Base-by-base conservation (phyloP, 1,284 basidiomycete genomes). In the Boletus mariae region DNA sequence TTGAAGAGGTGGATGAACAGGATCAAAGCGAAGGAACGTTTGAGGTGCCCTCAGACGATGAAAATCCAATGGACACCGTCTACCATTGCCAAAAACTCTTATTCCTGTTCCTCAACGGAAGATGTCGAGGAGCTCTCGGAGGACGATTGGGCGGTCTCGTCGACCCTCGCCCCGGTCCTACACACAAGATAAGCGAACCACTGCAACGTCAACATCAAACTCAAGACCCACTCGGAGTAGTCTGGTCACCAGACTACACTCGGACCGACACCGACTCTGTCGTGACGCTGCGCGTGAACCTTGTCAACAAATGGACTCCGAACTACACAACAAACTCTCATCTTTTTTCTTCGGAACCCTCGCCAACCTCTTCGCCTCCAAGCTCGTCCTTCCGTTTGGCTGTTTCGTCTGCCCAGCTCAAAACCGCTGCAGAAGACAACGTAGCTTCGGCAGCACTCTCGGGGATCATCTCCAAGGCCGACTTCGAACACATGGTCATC, bases 381-480 rank as follows among this genome's bases (percentile, higher is more conserved):
- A 60, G 48, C 23, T 60, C 58, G 20, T 62, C 52, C 48, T 67
- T 65, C 8, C 63, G 57, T 32, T 66, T 65, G 1, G 66, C 58
- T 8, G 57, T 66, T 31, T 69, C 66, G 1, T 80, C 77, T 10
- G 90, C 88, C 1, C 82, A 89, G 3, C 71, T 92, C 0, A 66
- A 74, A 0, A 85, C 84, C 45, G 73, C 75, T 2, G 79, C 85
- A 44, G 76, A 86, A 29, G 78, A 79, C 20, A 67, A 70, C 1
- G 74, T 20, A 20, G 17, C 17, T 20, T 20, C 17, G 17, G 17
- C 17, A 20, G 17, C 17, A 20, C 17, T 20, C 17, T 20, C 17
- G 17, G 17, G 17, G 17, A 20, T 20, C 17, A 20, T 20, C 17
- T 20, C 17, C 17, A 20, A 20, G 17, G 17, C 17, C 17, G 17